Conservation (phyloP, 345 rosid species). For the Excoecaria agallocha region DNA sequence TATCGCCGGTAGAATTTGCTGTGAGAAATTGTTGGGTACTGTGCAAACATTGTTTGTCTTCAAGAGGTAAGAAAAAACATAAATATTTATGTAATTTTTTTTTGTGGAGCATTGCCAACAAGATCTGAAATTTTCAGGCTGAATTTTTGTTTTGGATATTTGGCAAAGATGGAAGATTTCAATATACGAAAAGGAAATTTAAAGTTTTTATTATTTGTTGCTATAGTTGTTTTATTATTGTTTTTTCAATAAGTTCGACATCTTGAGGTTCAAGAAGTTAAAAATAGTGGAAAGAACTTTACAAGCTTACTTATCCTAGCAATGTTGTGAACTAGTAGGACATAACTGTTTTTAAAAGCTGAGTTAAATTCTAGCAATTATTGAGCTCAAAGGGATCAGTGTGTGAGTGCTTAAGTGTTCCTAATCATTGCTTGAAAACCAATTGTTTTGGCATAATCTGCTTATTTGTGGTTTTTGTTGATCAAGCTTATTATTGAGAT, state of each 20-base stretch:
- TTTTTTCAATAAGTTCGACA: neutral
- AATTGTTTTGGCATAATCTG: neutral
- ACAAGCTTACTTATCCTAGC: neutral
- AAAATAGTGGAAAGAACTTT: neutral
- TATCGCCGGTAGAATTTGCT: conserved; percentile 90
- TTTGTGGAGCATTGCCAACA: neutral
- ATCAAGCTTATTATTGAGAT: too few species aligned
- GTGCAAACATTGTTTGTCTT: conserved; percentile 93
- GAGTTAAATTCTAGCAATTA: neutral
- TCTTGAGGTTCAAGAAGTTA: neutral
- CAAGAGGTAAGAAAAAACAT: conserved; percentile 63
- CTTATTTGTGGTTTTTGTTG: too few species aligned
- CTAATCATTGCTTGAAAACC: neutral
- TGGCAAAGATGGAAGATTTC: neutral
- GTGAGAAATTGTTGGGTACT: conserved; percentile 84
- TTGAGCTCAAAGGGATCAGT: neutral
- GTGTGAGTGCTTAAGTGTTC: neutral
- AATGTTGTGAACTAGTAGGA: neutral
- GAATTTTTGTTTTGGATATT: neutral
- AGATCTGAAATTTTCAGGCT: neutral
- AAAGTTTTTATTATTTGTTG: neutral
- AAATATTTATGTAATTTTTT: neutral
- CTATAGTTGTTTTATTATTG: neutral
- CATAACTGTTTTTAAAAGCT: neutral
- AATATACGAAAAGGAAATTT: neutral